phyloP scores from a whole-genome alignment of 805 yeast genomes.

The Myxozyma udenii region DNA sequence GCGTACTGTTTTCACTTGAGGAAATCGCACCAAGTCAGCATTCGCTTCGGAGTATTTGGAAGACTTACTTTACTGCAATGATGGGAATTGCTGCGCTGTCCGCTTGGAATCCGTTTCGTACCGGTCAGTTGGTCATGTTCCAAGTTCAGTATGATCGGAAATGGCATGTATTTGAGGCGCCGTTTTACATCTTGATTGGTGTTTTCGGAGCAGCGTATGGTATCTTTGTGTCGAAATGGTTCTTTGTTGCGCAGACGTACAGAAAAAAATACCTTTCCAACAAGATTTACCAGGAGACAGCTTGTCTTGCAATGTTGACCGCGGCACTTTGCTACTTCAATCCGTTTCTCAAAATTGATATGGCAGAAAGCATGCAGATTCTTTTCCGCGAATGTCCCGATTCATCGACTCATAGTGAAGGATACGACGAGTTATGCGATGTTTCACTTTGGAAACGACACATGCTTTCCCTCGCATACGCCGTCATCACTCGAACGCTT shows the following conservation, averaged over 20 bases:
- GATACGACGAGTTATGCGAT: constrained; percentile 35
- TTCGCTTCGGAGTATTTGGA: constrained; percentile 79
- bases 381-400: constrained; percentile 77
- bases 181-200: constrained; percentile 75
- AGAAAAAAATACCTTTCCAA: constrained; percentile 44
- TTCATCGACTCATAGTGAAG: constrained; percentile 38
- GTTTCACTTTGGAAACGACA: constrained; percentile 32
- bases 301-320: constrained; percentile 62
- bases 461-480: constrained; percentile 57
- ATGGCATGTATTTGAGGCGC: constrained; percentile 86
- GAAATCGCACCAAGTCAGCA: constrained; percentile 71
- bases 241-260: constrained; percentile 40
- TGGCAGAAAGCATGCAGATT: constrained; percentile 93
- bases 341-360: constrained; percentile 74
- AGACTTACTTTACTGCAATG: constrained; percentile 84
- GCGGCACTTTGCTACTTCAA: constrained; percentile 79
- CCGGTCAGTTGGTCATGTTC: constrained; percentile 90
- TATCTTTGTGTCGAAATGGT: constrained; percentile 39
- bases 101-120: constrained; percentile 82
- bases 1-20: constrained; percentile 88
- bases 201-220: constrained; percentile 92
- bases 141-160: constrained; percentile 82
- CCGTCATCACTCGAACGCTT: constrained; percentile 66
- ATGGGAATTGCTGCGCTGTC: constrained; percentile 81
- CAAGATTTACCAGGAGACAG: constrained; percentile 68